A percentile compares a stretch with the other conserved stretches of the same genome.
Conservation (phyloP, 805 yeast genomes). For the Barnettozyma populi region DNA sequence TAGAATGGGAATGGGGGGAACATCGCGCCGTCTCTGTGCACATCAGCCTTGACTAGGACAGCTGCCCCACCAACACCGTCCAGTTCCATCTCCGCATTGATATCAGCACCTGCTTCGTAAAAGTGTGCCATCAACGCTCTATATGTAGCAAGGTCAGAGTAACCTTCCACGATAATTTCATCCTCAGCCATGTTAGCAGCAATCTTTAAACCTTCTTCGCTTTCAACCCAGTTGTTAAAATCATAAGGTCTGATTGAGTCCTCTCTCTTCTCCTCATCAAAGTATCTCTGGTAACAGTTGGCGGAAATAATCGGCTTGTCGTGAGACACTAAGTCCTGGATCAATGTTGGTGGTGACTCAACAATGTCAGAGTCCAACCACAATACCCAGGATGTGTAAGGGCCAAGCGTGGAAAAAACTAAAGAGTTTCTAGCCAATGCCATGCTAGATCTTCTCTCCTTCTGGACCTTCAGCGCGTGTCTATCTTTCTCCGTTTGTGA, state of each 20-base stretch:
- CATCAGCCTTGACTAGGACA: conserved; percentile 91
- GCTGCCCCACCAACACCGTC: conserved; percentile 99
- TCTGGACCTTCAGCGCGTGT: conserved; percentile 83
- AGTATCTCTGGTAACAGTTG: conserved; percentile 84
- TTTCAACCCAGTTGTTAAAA: conserved; percentile 92
- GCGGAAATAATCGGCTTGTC: conserved; percentile 87
- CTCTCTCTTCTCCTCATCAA: conserved; percentile 51
- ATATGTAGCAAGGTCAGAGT: conserved; percentile 87
- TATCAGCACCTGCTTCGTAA: conserved; percentile 61
- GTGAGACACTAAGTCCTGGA: conserved; percentile 83
- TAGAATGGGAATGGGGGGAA: conserved; percentile 98
- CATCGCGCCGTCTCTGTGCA: conserved; percentile 99
- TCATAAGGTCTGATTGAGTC: conserved; percentile 80
- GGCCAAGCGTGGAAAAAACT: conserved; percentile 81
- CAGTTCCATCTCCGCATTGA: conserved; percentile 65
- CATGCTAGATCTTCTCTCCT: conserved; percentile 85
- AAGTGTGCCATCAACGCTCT: conserved; percentile 91
- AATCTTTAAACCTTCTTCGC: conserved; percentile 70
- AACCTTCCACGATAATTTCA: conserved; percentile 93
- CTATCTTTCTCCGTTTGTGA: conserved; percentile 82
- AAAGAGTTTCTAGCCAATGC: conserved; percentile 91
- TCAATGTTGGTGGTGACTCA: conserved; percentile 76
- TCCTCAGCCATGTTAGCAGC: conserved; percentile 75
- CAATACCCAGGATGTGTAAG: conserved; percentile 88
- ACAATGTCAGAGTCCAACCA: conserved; percentile 96